Evolutionary conservation across 2,329 filamentous ascomycete genomes (phyloP).

Genomic region (Aspergillus piperis): DNA sequence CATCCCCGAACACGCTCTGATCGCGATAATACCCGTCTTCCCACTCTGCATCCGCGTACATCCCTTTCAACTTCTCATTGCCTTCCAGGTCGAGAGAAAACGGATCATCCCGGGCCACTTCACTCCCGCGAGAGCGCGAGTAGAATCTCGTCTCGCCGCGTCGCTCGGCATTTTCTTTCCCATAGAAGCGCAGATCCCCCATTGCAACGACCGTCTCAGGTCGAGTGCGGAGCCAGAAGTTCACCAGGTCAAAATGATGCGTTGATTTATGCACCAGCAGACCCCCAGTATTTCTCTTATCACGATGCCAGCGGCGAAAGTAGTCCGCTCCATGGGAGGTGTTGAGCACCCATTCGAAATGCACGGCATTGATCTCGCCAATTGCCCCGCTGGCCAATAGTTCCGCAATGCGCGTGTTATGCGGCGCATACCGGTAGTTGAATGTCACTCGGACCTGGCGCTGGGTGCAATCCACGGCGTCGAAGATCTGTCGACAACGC

Average conservation of each 20-base stretch:
- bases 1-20: constrained; percentile 64
- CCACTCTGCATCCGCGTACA: constrained; percentile 65
- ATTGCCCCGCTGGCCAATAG: constrained; percentile 57
- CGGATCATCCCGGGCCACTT: constrained; percentile 55
- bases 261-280: constrained; percentile 64
- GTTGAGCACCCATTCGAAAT: constrained; percentile 67
- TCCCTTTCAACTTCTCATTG: constrained; percentile 56
- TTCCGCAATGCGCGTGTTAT: constrained; percentile 62
- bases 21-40: constrained; percentile 65
- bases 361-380: constrained; percentile 58
- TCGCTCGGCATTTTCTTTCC: constrained; percentile 61
- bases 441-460: constrained; percentile 59
- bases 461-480: constrained; percentile 54
- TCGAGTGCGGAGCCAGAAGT: constrained; percentile 62
- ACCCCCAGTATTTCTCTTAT: constrained; percentile 62
- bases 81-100: constrained; percentile 60
- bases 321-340: constrained; percentile 64
- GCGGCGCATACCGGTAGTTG: constrained; percentile 67
- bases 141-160: constrained; percentile 54
- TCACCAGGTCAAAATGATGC: constrained; percentile 65
- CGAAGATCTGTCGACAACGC: constrained; percentile 57
- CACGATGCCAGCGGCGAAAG: constrained; percentile 65
- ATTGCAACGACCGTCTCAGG: constrained; percentile 60
- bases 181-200: constrained; percentile 62
- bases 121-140: constrained; percentile 52